Conservation (phyloP, 768 basidiomycete species). For the Pholiota molesta region DNA sequence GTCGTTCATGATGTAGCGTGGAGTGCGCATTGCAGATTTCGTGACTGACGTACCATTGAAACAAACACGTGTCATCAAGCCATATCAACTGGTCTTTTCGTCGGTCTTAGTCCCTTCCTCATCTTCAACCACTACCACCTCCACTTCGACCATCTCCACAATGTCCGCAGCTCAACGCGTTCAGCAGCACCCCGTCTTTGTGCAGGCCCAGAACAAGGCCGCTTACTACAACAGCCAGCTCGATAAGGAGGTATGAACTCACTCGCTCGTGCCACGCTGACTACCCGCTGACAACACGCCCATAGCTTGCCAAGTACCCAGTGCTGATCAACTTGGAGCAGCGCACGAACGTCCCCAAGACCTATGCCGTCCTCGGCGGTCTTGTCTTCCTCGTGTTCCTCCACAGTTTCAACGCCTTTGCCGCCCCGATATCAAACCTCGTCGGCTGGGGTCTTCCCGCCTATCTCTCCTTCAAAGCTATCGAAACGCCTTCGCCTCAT, state of each 20-base stretch:
- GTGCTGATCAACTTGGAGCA: conserved; percentile 83
- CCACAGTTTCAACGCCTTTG: conserved; percentile 89
- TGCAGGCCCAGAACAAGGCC: conserved; percentile 85
- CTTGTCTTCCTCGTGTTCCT: conserved; percentile 67
- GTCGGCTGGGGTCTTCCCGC: conserved; percentile 95
- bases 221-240: conserved; percentile 84
- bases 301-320: conserved; percentile 83
- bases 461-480: conserved; percentile 92
- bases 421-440: conserved; percentile 90
- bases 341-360: conserved; percentile 91
- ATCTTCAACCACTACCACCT: conserved; percentile 26
- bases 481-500: conserved; percentile 80
- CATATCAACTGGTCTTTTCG: conserved; percentile 39
- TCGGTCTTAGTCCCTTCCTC: conserved; percentile 20
- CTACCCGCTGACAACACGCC: conserved; percentile 13
- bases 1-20: conserved; percentile 49
- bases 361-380: conserved; percentile 81
- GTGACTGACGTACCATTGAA: conserved; percentile 47
- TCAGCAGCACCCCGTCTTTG: conserved; percentile 84
- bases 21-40: conserved; percentile 21
- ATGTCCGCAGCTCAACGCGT: conserved; percentile 86
- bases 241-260: conserved; percentile 86
- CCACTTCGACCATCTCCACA: conserved; percentile 27
- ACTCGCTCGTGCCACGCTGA: conserved; percentile 1
- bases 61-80: conserved; percentile 71